phyloP scores from a whole-genome alignment of 805 yeast species.

The Cyberlindnera mycetangii region DNA sequence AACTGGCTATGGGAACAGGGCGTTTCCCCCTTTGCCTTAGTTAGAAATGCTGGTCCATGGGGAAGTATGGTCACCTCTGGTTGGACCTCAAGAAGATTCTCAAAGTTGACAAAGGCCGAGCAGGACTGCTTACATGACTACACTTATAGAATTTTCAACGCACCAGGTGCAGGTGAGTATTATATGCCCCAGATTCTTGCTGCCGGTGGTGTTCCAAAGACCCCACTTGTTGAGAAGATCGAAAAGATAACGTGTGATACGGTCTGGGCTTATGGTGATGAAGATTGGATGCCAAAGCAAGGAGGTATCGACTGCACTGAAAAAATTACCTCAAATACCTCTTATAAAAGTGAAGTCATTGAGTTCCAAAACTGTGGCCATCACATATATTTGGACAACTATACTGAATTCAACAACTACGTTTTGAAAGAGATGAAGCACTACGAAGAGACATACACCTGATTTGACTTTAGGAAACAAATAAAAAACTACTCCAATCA shows the following conservation, averaged over 20 bases:
- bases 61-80: conserved; percentile 87
- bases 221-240: conserved; percentile 53
- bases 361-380: conserved; percentile 64
- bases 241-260: conserved; percentile 54
- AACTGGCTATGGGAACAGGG: conserved; percentile 80
- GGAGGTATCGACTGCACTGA: conserved; percentile 36
- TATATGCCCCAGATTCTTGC: conserved; percentile 78
- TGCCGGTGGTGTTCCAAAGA: conserved; percentile 88
- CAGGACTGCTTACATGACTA: conserved; percentile 70
- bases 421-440: conserved; percentile 50
- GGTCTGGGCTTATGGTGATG: conserved; percentile 82
- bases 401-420: conserved; percentile 47
- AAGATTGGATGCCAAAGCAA: conserved; percentile 60
- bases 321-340: conserved; percentile 22
- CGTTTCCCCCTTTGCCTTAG: conserved; percentile 80
- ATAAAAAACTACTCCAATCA: too few relatives aligned
- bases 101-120: conserved; percentile 41
- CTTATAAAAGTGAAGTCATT: conserved; percentile 32
- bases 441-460: conserved; percentile 15
- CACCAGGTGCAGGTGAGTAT: conserved; percentile 91
- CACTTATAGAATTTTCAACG: conserved; percentile 79
- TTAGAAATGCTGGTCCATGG: conserved; percentile 71
- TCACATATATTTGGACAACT: conserved; percentile 74
- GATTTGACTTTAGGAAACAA: background rate
- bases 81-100: conserved; percentile 84